Evolutionary conservation across 495 filamentous ascomycete species (phyloP).

Genomic region (Aspergillus sparsus): DNA sequence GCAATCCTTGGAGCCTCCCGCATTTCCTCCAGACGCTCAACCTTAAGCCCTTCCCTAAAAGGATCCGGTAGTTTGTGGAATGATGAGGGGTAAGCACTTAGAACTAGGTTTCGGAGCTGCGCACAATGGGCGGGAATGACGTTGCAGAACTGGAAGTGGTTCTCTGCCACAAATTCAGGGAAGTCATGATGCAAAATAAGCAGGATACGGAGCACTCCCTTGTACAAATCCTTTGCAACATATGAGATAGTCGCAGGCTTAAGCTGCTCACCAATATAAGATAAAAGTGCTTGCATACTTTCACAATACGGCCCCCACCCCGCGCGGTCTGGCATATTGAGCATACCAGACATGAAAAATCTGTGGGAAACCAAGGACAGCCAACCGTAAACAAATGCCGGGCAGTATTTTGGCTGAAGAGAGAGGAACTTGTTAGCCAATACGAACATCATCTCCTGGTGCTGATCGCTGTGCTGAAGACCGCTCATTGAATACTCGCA

Average conservation of each 20-base stretch:
- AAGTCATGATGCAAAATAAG: constrained; percentile 91
- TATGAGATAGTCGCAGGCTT: constrained; percentile 69
- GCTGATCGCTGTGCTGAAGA: constrained; percentile 54
- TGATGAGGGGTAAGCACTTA: constrained; percentile 77
- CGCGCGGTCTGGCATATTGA: constrained; percentile 65
- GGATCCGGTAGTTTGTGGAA: constrained; percentile 80
- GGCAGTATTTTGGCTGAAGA: constrained; percentile 73
- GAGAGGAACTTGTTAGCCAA: constrained; percentile 74
- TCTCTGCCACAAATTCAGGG: constrained; percentile 86
- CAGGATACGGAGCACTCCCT: constrained; percentile 77
- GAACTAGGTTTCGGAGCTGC: constrained; percentile 85
- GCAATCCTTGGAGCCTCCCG: constrained; percentile 62
- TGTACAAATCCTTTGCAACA: constrained; percentile 79
- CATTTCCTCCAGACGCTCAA: constrained; percentile 78
- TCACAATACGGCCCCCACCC: constrained; percentile 77
- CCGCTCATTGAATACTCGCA: constrained; percentile 60
- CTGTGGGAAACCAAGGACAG: constrained; percentile 78
- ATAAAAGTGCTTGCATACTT: constrained; percentile 72
- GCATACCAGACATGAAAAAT: constrained; percentile 77
- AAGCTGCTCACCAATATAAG: constrained; percentile 76
- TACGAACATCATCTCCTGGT: constrained; percentile 68
- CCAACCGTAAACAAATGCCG: constrained; percentile 85
- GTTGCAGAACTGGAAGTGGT: constrained; percentile 82
- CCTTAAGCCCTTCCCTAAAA: constrained; percentile 74
- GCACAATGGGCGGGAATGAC: constrained; percentile 81